Conservation (phyloP, 805 yeast genomes). For the Candida vaughaniae region DNA sequence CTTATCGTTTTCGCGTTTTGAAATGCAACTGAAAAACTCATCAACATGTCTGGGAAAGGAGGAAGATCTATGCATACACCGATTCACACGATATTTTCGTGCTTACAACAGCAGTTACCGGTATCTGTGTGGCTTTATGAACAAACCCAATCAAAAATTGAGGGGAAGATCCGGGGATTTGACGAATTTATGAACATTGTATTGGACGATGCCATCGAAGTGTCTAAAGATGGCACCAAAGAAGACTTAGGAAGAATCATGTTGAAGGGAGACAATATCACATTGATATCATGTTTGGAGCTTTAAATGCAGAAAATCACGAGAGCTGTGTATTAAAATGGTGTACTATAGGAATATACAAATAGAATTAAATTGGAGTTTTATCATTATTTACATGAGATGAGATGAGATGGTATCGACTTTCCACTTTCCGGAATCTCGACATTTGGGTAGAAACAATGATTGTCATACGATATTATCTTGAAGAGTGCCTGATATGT, state of each 20-base stretch:
- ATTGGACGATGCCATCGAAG: slow-evolving; percentile 61
- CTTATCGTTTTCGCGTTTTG: no score
- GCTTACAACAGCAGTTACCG: slow-evolving; percentile 73
- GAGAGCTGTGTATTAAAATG: no score
- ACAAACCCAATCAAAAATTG: slow-evolving; percentile 71
- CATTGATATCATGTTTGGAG: slow-evolving; percentile 56
- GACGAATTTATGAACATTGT: slow-evolving; percentile 95
- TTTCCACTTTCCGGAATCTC: no score
- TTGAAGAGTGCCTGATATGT: no score
- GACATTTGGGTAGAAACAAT: no score
- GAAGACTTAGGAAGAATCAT: slow-evolving; percentile 70
- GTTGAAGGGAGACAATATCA: slow-evolving; percentile 91
- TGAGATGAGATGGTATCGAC: no score
- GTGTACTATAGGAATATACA: no score
- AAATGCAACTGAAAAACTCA: no score
- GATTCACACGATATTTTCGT: slow-evolving; percentile 84
- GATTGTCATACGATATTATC: no score
- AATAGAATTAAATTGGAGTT: no score
- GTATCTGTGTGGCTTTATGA: slow-evolving; percentile 91
- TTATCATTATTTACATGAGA: no score
- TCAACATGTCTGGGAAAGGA: slow-evolving; percentile 6
- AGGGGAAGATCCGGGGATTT: slow-evolving; percentile 86
- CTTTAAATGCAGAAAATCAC: slow-evolving; percentile 14
- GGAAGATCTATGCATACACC: slow-evolving; percentile 68
- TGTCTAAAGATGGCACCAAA: slow-evolving; percentile 51